These are phyloP conservation scores for Chlorella variabilis DNA, from an alignment of 163 green algal genomes.

Conservation along the genomic window DNA sequence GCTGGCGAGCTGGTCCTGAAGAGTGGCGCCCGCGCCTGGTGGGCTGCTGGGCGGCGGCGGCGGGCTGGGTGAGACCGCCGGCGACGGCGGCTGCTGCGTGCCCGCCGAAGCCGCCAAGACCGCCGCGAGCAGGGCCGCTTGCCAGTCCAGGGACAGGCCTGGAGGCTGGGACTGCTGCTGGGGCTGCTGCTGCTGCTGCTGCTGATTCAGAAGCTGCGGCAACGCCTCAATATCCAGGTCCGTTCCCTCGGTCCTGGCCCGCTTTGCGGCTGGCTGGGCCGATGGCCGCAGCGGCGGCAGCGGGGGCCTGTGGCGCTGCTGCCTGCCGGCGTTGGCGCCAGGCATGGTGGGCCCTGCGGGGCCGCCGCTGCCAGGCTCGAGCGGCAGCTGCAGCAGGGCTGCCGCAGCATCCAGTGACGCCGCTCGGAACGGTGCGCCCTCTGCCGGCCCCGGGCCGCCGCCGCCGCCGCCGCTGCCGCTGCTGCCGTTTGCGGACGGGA, in stretches of 20 bases:
- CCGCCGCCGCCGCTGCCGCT: not conserved
- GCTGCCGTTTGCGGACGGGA: not conserved
- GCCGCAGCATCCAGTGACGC: not conserved
- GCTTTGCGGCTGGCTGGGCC: too few relatives aligned
- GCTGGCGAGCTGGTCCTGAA: too few relatives aligned
- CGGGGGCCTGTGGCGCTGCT: too few relatives aligned
- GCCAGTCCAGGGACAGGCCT: not conserved
- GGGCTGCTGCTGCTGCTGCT: not conserved
- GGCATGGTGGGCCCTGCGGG: too few relatives aligned
- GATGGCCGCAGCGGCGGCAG: too few relatives aligned
- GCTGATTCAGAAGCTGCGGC: not conserved
- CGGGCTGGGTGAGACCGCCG: not conserved
- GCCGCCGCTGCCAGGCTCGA: not conserved
- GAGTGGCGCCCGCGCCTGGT: too few relatives aligned
- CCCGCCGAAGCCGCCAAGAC: not conserved
- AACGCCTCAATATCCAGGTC: too few relatives aligned
- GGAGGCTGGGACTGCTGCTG: not conserved
- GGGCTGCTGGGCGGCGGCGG: too few relatives aligned
- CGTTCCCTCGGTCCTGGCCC: too few relatives aligned
- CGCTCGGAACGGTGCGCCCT: not conserved
- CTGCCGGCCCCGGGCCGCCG: not conserved
- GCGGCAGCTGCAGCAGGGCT: conserved; percentile 1
- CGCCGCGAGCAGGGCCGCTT: not conserved
- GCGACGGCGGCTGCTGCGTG: not conserved
- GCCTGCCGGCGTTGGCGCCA: too few relatives aligned